These are phyloP conservation scores for Medicago ruthenica DNA, from an alignment of 306 rosid species.

Conservation along the genomic window DNA sequence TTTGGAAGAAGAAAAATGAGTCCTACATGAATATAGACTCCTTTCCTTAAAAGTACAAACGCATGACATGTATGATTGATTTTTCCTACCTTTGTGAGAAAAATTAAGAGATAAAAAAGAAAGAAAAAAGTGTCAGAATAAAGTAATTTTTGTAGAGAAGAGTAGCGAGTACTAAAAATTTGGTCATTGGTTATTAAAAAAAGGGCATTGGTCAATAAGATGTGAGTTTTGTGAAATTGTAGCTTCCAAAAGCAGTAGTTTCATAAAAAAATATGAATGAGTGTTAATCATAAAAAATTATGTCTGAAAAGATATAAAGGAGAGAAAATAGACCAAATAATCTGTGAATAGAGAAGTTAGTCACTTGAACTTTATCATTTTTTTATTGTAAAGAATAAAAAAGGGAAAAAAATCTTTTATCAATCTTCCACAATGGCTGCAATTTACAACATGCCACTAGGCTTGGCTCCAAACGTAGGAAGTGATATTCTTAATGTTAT, in stretches of 20 bases:
- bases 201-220: conserved; percentile 7
- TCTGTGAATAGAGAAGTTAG: conserved; percentile 25
- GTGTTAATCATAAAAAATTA: conserved; percentile 1
- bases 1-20: background rate
- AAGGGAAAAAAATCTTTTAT: too few relatives aligned
- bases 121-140: too few relatives aligned
- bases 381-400: too few relatives aligned
- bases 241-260: conserved; percentile 8
- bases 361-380: background rate
- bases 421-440: background rate
- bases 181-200: too few relatives aligned
- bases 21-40: background rate
- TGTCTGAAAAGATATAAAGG: background rate
- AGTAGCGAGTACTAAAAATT: background rate
- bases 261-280: background rate
- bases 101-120: too few relatives aligned
- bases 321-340: background rate
- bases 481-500: background rate
- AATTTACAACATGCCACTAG: background rate
- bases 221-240: background rate
- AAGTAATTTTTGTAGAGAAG: too few relatives aligned
- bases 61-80: too few relatives aligned
- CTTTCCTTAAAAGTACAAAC: too few relatives aligned
- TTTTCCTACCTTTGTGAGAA: too few relatives aligned
- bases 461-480: background rate